Evolutionary conservation across 768 basidiomycete species (phyloP), one percentile per base, ranked within the genome.

Genomic region (Amanita fuliginea): DNA sequence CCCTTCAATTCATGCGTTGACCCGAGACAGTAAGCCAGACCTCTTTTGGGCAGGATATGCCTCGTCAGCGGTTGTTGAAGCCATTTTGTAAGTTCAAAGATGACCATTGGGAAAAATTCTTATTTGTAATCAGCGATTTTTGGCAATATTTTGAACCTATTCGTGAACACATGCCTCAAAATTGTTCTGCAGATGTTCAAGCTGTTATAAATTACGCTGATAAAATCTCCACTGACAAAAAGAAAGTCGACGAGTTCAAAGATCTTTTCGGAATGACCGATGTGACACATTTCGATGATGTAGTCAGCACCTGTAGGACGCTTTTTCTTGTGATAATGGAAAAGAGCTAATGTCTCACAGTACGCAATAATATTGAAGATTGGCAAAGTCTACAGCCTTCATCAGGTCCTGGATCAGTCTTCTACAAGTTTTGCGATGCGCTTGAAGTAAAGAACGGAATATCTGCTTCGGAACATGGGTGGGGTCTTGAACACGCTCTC

Each of bases 81-180:
- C 80, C 7, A 81, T 80, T 54, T 55, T 72, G 71, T 72, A 47
- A 50, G 73, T 56, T 42, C 13, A 13, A 16, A 32, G 39, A 3
- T 32, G 1, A 28, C 6, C 14, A 10, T 26, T 39, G 21, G 19
- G 11, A 6, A 54, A 13, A 6, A 34, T 8, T 14, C 36, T 41
- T 4, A 45, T 10, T 3, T 26, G 7, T 13, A 14, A 35, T 42
- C 55, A 75, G 75, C 13, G 70, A 82, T 59, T 82, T 77, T 58
- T 85, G 81, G 81, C 68, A 67, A 54, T 88, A 86, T 57, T 86
- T 83, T 60, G 83, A 84, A 52, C 83, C 83, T 10, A 76, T 83
- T 55, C 77, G 77, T 13, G 67, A 75, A 55, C 65, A 76, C 56
- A 86, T 85, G 81, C 79, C 83, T 2, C 44, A 57, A 54, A 87